Evolutionary conservation across 148 eudicot genomes (phyloP).

Genomic region (Silene conica): DNA sequence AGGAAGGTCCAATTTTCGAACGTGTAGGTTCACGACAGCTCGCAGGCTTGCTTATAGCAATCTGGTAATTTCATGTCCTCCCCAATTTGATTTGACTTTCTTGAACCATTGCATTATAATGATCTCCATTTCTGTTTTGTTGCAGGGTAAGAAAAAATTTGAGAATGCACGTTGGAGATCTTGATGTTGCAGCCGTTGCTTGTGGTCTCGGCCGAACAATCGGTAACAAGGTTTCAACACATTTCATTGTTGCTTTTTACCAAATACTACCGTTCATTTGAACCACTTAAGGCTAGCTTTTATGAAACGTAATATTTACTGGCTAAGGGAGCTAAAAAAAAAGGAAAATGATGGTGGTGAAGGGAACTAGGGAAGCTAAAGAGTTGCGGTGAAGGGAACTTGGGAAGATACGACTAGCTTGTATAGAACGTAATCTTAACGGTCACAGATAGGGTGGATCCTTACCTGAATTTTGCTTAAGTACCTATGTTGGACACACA

Average conservation of each 20-base stretch:
- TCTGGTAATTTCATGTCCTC: slow-evolving; percentile 51
- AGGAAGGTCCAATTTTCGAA: slow-evolving; percentile 80
- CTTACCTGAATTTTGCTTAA: too few species aligned
- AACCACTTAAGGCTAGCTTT: neutral
- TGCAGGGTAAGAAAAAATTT: slow-evolving; percentile 81
- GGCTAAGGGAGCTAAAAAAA: too few species aligned
- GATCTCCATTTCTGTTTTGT: slow-evolving; percentile 5
- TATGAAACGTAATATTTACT: too few species aligned
- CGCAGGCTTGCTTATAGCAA: slow-evolving; percentile 87
- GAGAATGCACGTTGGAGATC: slow-evolving; percentile 89
- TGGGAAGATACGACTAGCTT: too few species aligned
- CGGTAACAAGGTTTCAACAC: slow-evolving; percentile 76
- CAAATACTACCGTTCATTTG: neutral
- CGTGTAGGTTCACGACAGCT: slow-evolving; percentile 97
- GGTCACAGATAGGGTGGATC: too few species aligned
- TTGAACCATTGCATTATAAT: neutral
- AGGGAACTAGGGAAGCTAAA: too few species aligned
- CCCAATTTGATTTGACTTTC: neutral
- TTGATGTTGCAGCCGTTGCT: slow-evolving; percentile 94
- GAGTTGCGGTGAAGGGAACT: too few species aligned
- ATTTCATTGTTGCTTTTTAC: neutral
- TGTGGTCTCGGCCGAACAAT: slow-evolving; percentile 97
- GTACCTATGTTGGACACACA: too few species aligned
- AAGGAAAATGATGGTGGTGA: too few species aligned
- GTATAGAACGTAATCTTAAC: too few species aligned